These are phyloP conservation scores for Fusarium chaquense DNA, from an alignment of 2,329 filamentous ascomycete genomes.

Conservation along the genomic window DNA sequence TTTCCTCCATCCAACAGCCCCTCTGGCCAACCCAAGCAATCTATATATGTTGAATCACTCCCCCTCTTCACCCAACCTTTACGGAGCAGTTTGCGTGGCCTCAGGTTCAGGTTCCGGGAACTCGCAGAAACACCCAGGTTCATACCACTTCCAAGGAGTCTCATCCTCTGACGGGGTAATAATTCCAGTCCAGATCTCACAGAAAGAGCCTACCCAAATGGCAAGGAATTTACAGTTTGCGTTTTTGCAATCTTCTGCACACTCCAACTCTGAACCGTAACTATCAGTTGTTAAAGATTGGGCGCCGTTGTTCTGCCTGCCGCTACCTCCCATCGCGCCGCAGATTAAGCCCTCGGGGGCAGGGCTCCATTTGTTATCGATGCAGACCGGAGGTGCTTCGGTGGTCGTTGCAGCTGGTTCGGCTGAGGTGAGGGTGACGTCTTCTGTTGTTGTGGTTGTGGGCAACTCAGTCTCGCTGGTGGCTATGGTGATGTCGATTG, in stretches of 20 bases:
- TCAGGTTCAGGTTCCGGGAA: no score
- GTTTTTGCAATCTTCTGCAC: neutral
- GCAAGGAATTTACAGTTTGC: neutral
- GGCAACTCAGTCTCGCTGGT: neutral
- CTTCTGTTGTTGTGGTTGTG: neutral
- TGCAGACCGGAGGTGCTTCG: neutral
- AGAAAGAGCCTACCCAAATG: neutral
- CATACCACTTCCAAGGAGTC: neutral
- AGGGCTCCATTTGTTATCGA: no score
- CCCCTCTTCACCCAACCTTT: no score
- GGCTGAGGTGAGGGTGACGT: neutral
- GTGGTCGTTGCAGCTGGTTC: neutral
- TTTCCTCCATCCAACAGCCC: neutral
- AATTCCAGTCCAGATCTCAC: neutral
- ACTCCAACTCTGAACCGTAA: neutral
- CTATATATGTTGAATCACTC: neutral
- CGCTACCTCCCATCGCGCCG: no score
- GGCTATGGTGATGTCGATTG: no score
- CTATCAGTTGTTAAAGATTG: rapidly evolving
- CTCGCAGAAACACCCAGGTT: neutral
- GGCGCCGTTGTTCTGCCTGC: rapidly evolving
- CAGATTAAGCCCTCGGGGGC: neutral
- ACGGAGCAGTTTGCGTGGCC: no score
- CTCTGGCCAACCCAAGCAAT: neutral
- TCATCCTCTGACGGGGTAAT: no score